Evolutionary conservation across 768 basidiomycete genomes (phyloP).

Genomic region (Phanerochaete sordida): DNA sequence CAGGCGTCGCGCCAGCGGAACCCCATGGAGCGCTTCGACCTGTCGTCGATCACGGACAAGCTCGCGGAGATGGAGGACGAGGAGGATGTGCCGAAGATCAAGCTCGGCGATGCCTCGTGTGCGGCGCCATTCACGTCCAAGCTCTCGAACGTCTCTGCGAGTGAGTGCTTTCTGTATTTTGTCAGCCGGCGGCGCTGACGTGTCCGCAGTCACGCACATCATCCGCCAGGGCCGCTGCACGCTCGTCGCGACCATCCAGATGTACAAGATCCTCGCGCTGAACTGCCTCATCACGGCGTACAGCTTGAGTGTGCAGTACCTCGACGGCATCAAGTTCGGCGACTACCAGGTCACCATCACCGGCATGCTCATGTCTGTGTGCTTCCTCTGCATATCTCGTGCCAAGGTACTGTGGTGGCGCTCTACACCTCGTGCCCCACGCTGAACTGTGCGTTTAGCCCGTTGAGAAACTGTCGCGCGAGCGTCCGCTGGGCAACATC

Average conservation of each 20-base stretch:
- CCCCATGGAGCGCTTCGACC: slow-evolving; percentile 90
- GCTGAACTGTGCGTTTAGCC: slow-evolving; percentile 49
- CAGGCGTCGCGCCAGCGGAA: slow-evolving; percentile 71
- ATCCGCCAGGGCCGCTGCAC: slow-evolving; percentile 99
- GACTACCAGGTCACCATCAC: slow-evolving; percentile 98
- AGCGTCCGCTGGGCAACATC: slow-evolving; percentile 92
- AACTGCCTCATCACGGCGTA: slow-evolving; percentile 99
- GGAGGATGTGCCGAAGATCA: slow-evolving; percentile 95
- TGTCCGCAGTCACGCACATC: slow-evolving; percentile 84
- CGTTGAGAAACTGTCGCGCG: slow-evolving; percentile 91
- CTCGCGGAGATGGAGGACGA: slow-evolving; percentile 94
- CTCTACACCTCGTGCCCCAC: background rate
- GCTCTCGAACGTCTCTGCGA: slow-evolving; percentile 93
- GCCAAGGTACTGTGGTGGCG: slow-evolving; percentile 63
- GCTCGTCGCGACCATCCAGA: slow-evolving; percentile 96
- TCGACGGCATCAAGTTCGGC: slow-evolving; percentile 99
- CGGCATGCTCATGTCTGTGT: slow-evolving; percentile 96
- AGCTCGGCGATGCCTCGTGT: slow-evolving; percentile 98
- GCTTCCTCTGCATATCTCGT: slow-evolving; percentile 96
- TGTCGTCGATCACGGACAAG: slow-evolving; percentile 75
- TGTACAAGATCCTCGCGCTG: slow-evolving; percentile 98
- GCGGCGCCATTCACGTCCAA: slow-evolving; percentile 99
- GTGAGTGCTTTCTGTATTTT: slow-evolving; percentile 44
- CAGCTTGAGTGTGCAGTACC: slow-evolving; percentile 93
- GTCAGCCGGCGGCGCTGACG: background rate